These are phyloP conservation scores for Vitis hybrid DNA, from an alignment of 177 flowering plant genomes.

Conservation along the genomic window DNA sequence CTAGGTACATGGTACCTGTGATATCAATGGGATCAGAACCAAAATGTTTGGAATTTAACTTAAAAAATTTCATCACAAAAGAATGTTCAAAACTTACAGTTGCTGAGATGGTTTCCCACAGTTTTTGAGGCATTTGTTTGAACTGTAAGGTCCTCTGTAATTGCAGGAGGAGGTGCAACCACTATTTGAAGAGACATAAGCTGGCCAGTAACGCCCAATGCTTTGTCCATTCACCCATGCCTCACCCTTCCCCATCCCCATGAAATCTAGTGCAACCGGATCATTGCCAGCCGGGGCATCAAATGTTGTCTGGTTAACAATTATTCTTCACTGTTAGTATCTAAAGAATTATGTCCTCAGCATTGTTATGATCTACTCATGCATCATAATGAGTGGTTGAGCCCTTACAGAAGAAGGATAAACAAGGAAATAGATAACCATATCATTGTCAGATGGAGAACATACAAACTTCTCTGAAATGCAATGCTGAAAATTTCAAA, in stretches of 20 bases:
- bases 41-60: not conserved
- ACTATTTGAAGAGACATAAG: conserved; percentile 42
- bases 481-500: too few relatives aligned
- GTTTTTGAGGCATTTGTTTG: conserved; percentile 71
- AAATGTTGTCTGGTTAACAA: conserved; percentile 60
- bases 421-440: too few relatives aligned
- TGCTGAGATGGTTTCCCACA: conserved; percentile 88
- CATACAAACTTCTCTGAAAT: too few relatives aligned
- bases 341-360: not conserved
- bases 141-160: conserved; percentile 62
- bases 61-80: not conserved
- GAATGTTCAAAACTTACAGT: conserved; percentile 43
- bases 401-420: not conserved
- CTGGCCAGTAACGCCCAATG: conserved; percentile 97
- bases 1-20: conserved; percentile 94
- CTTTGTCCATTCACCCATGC: conserved; percentile 98
- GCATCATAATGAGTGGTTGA: not conserved
- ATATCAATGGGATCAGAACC: conserved; percentile 16
- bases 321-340: conserved; percentile 5
- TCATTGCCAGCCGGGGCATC: conserved; percentile 71
- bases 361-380: not conserved
- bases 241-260: conserved; percentile 91
- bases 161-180: conserved; percentile 72
- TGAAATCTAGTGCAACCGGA: conserved; percentile 82
- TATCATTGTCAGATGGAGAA: too few relatives aligned